Conservation (phyloP, 2,329 filamentous ascomycete genomes). For the Botryotinia calthae region DNA sequence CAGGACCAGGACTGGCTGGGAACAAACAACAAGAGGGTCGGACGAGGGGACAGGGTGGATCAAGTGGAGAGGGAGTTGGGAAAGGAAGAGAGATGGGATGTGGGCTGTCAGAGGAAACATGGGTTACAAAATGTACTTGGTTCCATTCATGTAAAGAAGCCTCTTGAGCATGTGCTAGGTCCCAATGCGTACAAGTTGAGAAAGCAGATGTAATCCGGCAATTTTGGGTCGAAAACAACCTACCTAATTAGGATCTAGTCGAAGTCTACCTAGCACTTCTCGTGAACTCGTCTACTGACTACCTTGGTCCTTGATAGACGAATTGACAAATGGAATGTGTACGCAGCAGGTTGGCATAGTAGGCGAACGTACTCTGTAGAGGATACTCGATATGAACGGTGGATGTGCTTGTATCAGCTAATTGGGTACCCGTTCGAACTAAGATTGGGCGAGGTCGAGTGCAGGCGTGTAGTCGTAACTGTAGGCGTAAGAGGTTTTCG, state of each 20-base stretch:
- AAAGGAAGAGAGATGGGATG: neutral
- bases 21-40: neutral
- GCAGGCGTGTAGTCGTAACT: neutral
- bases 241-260: neutral
- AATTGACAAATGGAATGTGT: neutral
- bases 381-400: neutral
- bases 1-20: neutral
- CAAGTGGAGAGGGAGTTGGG: constrained; percentile 5
- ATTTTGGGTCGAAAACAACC: neutral
- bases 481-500: neutral
- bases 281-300: neutral
- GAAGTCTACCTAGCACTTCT: neutral
- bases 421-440: neutral
- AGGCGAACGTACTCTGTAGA: neutral
- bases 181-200: neutral
- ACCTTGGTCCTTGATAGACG: neutral
- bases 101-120: constrained; percentile 2
- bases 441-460: too few relatives aligned
- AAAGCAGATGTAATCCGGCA: neutral
- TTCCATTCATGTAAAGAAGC: neutral
- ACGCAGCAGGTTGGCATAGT: neutral
- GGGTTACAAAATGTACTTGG: neutral
- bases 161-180: neutral
- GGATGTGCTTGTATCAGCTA: neutral
- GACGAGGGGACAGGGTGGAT: neutral